Evolutionary conservation across 495 filamentous ascomycete genomes (phyloP).

Genomic region (Penicillium argentinense): DNA sequence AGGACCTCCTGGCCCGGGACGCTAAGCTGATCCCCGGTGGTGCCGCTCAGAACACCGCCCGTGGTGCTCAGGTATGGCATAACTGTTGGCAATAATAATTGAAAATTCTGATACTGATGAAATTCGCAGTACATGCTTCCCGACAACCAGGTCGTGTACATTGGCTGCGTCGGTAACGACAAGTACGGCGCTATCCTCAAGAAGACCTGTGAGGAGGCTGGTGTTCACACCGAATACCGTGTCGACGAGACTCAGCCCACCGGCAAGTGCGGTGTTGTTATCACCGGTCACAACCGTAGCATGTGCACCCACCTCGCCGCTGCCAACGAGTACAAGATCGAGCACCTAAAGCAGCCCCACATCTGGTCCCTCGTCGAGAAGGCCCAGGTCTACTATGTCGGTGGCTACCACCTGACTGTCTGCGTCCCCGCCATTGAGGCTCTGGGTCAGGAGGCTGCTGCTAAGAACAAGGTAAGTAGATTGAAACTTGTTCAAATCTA

Average conservation of each 20-base stretch:
- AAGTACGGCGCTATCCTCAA: slow-evolving; percentile 84
- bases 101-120: neutral
- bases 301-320: slow-evolving; percentile 96
- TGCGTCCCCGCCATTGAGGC: slow-evolving; percentile 87
- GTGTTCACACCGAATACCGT: slow-evolving; percentile 90
- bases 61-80: slow-evolving; percentile 73
- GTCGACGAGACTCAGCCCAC: slow-evolving; percentile 79
- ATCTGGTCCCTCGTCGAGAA: slow-evolving; percentile 89
- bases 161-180: slow-evolving; percentile 90
- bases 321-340: slow-evolving; percentile 93
- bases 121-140: slow-evolving; percentile 78
- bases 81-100: neutral
- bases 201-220: slow-evolving; percentile 74
- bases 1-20: slow-evolving; percentile 83
- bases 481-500: neutral
- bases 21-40: slow-evolving; percentile 95
- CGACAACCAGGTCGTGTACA: slow-evolving; percentile 80
- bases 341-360: slow-evolving; percentile 87
- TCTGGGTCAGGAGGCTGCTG: slow-evolving; percentile 83
- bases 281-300: slow-evolving; percentile 89
- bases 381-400: slow-evolving; percentile 86
- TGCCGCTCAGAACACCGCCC: slow-evolving; percentile 96
- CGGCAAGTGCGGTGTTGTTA: slow-evolving; percentile 92
- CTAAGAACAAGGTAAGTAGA: slow-evolving; percentile 71
- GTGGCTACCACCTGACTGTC: slow-evolving; percentile 87